These are phyloP conservation scores for Colletotrichum eremochloae DNA, from an alignment of 2,329 filamentous ascomycete genomes.

Conservation along the genomic window DNA sequence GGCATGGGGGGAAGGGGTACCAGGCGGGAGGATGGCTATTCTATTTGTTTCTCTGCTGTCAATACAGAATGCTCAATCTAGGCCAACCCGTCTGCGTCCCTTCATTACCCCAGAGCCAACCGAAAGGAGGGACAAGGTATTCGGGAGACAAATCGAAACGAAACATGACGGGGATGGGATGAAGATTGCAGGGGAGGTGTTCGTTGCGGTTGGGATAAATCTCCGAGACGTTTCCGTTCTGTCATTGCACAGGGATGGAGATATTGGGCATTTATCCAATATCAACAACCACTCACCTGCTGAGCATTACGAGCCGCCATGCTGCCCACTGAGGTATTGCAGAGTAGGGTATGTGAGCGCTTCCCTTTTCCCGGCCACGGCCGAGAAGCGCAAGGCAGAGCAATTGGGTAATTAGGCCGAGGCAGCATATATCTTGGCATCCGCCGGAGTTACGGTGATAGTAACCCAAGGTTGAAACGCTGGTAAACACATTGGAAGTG, in stretches of 20 bases:
- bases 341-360: neutral
- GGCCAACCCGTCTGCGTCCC: constrained; percentile 21
- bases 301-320: neutral
- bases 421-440: constrained; percentile 13
- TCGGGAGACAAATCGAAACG: constrained; percentile 39
- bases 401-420: neutral
- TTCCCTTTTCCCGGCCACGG: neutral
- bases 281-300: neutral
- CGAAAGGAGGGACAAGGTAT: constrained; percentile 26
- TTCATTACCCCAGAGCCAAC: constrained; percentile 36
- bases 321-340: neutral
- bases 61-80: neutral
- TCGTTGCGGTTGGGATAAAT: constrained; percentile 37
- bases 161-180: constrained; percentile 27
- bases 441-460: constrained; percentile 24
- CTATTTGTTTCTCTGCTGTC: constrained; percentile 5
- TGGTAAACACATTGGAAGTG: constrained; percentile 30
- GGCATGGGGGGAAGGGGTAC: neutral
- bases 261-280: constrained; percentile 8
- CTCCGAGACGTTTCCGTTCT: constrained; percentile 39
- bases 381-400: neutral
- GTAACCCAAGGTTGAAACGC: constrained; percentile 32
- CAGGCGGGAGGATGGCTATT: neutral
- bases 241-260: constrained; percentile 28
- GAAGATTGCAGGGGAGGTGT: constrained; percentile 34